Evolutionary conservation across 129 eudicot species (phyloP).

Genomic region (Ambrosia artemisiifolia): DNA sequence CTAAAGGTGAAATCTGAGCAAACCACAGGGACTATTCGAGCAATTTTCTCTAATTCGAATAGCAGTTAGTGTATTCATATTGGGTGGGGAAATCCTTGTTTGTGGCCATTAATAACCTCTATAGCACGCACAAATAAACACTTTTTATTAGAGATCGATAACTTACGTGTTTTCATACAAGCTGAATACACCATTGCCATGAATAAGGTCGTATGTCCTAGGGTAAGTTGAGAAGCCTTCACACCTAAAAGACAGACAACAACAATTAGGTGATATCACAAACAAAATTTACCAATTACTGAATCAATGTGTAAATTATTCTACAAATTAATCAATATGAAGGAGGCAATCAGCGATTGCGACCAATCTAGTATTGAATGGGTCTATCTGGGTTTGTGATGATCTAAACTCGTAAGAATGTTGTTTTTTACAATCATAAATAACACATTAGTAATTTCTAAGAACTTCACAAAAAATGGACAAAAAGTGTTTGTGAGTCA

Average conservation of each 20-base stretch:
- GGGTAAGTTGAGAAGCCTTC: constrained; percentile 98
- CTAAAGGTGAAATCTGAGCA: too few species aligned
- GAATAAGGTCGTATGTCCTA: constrained; percentile 87
- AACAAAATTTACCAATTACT: neutral
- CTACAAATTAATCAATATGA: neutral
- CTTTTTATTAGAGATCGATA: constrained; percentile 3
- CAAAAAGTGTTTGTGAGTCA: neutral
- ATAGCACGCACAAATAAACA: neutral
- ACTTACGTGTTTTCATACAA: constrained; percentile 86
- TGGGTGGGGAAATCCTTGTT: neutral
- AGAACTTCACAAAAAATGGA: neutral
- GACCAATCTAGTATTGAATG: neutral
- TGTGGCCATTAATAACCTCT: neutral
- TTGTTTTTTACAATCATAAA: neutral
- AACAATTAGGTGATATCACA: neutral
- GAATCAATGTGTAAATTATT: neutral
- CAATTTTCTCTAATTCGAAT: neutral
- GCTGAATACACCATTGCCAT: constrained; percentile 73
- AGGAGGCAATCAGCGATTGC: neutral
- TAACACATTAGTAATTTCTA: neutral
- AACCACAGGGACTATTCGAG: too few species aligned
- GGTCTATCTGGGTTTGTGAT: neutral
- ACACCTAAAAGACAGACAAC: constrained; percentile 52
- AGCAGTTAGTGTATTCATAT: neutral
- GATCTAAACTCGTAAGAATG: neutral